Percentiles rank a stretch among this genome's conserved stretches.
These are phyloP conservation scores for Rhizoclosmatium sp. DNA, from an alignment of 192 early-diverging fungal species.

Conservation along the genomic window DNA sequence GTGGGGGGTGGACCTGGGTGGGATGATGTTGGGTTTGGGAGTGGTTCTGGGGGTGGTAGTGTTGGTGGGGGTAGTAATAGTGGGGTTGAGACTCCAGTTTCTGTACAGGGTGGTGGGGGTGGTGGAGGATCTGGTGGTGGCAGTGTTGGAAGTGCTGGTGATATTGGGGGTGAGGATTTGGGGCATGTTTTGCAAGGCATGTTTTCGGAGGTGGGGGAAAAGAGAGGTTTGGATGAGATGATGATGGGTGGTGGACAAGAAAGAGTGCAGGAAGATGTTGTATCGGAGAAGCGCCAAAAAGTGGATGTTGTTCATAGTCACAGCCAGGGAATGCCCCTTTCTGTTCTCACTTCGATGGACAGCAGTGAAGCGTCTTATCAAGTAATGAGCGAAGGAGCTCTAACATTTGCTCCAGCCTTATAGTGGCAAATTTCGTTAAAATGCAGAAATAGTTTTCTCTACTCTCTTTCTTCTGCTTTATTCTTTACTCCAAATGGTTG, in stretches of 20 bases:
- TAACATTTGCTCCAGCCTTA: no score
- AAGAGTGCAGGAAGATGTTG: background rate
- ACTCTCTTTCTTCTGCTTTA: no score
- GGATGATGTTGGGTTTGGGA: conserved; percentile 6
- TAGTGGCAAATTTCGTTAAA: no score
- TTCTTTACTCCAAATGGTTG: no score
- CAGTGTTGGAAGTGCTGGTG: background rate
- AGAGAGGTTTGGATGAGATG: background rate
- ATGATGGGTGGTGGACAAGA: background rate
- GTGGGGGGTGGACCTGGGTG: conserved; percentile 18
- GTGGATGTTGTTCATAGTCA: no score
- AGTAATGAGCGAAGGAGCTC: no score
- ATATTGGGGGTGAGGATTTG: background rate
- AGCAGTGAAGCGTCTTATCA: no score
- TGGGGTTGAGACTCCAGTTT: background rate
- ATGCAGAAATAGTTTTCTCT: no score
- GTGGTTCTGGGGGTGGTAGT: background rate
- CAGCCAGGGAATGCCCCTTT: background rate
- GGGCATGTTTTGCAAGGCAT: background rate
- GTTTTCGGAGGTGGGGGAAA: background rate
- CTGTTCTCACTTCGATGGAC: background rate
- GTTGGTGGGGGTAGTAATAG: background rate
- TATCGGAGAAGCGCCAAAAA: background rate
- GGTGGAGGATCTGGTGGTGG: background rate
- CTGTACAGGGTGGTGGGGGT: background rate